A percentile compares a stretch with the other conserved stretches of the same genome.
Conservation (phyloP, 2,329 filamentous ascomycete species). For the Arachnopeziza araneosa region DNA sequence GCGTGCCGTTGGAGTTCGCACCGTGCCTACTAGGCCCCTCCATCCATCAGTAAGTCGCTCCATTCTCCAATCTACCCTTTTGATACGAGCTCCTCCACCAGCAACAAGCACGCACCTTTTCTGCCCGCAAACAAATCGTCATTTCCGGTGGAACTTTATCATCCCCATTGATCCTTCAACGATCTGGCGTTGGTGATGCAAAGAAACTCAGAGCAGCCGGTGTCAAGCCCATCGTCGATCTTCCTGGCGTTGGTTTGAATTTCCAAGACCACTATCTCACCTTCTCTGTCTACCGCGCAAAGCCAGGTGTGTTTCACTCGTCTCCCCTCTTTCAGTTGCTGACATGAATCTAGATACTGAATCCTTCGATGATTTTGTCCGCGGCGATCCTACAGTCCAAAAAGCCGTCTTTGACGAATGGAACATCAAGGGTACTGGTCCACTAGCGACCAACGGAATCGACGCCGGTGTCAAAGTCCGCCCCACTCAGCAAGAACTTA, state of each 20-base stretch:
- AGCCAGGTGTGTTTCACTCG: slow-evolving; percentile 11
- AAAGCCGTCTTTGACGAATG: slow-evolving; percentile 70
- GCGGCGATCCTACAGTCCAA: slow-evolving; percentile 67
- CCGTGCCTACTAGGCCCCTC: slow-evolving; percentile 65
- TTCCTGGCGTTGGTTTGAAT: slow-evolving; percentile 48
- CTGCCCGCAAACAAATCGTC: slow-evolving; percentile 40
- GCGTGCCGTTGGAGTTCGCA: slow-evolving; percentile 64
- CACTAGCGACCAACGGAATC: slow-evolving; percentile 26
- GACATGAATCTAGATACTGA: slow-evolving; percentile 51
- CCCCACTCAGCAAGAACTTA: slow-evolving; percentile 50
- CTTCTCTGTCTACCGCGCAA: slow-evolving; percentile 41
- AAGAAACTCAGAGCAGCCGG: slow-evolving; percentile 42
- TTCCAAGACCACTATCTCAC: slow-evolving; percentile 53
- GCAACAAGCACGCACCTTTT: slow-evolving; percentile 28
- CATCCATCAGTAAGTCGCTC: slow-evolving; percentile 38
- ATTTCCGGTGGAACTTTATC: slow-evolving; percentile 36
- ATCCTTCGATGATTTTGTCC: slow-evolving; percentile 74
- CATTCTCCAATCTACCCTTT: slow-evolving; percentile 5
- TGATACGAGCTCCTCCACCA: slow-evolving; percentile 24
- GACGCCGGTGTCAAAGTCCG: slow-evolving; percentile 52
- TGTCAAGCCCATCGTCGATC: slow-evolving; percentile 41
- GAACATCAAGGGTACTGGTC: slow-evolving; percentile 71
- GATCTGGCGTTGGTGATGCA: slow-evolving; percentile 52
- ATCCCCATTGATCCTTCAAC: slow-evolving; percentile 46
- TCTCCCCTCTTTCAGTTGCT: background rate